Conservation (phyloP, 495 filamentous ascomycete species). For the Daldinia loculata region DNA sequence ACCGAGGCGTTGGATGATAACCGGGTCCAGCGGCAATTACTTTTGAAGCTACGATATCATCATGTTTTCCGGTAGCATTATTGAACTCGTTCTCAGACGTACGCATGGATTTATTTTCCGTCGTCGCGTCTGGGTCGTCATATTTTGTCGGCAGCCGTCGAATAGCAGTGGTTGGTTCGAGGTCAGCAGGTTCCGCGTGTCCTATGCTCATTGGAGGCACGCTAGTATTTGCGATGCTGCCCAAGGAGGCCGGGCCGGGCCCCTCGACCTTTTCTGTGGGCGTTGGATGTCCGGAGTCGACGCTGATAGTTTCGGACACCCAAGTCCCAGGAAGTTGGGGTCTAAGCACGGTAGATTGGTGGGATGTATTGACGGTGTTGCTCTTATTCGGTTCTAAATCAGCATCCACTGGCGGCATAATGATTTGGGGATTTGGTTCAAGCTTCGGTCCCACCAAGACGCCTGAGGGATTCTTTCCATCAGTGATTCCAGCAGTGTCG, state of each 20-base stretch:
- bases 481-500: constrained; percentile 16
- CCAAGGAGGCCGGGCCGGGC: constrained; percentile 12
- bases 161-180: constrained; percentile 39
- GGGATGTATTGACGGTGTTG: constrained; percentile 22
- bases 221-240: constrained; percentile 21
- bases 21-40: constrained; percentile 30
- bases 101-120: constrained; percentile 6
- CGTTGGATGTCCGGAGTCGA: constrained; percentile 38
- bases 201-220: constrained; percentile 36
- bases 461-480: constrained; percentile 27
- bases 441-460: constrained; percentile 34
- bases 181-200: constrained; percentile 36
- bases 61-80: constrained; percentile 34
- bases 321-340: constrained; percentile 72
- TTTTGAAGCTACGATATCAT: constrained; percentile 31
- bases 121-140: constrained; percentile 1
- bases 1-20: constrained; percentile 27
- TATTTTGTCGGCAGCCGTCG: constrained; percentile 20
- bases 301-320: constrained; percentile 65
- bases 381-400: constrained; percentile 24
- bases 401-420: constrained; percentile 10
- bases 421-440: constrained; percentile 28
- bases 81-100: constrained; percentile 7
- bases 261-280: constrained; percentile 31
- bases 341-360: constrained; percentile 45